These are phyloP conservation scores for Globisporangium mamillatum DNA, from an alignment of 352 stramenopile genomes.

Conservation along the genomic window DNA sequence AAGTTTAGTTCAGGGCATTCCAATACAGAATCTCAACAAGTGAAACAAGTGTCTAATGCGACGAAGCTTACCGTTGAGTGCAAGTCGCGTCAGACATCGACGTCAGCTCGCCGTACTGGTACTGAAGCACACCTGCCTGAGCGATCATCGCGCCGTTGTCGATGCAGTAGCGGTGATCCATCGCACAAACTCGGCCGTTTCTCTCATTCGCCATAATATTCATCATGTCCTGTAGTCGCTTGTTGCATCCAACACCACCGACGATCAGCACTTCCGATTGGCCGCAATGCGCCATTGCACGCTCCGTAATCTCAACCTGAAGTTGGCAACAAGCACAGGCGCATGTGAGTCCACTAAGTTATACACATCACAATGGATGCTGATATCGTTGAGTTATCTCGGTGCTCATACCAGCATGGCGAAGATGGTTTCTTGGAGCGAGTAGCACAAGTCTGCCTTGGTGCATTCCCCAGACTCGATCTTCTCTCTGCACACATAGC, in stretches of 20 bases:
- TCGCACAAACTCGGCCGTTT: slow-evolving; percentile 94
- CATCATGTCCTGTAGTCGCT: slow-evolving; percentile 97
- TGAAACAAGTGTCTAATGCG: not conserved
- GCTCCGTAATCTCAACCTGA: slow-evolving; percentile 98
- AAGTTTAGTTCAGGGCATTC: not conserved
- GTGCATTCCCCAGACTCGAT: slow-evolving; percentile 88
- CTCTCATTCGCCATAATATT: slow-evolving; percentile 95
- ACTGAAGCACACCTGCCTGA: slow-evolving; percentile 97
- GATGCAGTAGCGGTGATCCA: slow-evolving; percentile 99
- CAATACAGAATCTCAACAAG: not conserved
- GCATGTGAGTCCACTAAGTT: not conserved
- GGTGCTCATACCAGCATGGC: slow-evolving; percentile 92
- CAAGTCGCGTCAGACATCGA: slow-evolving; percentile 91
- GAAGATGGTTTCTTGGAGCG: slow-evolving; percentile 99
- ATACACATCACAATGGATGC: not conserved
- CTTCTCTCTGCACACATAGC: slow-evolving; percentile 53
- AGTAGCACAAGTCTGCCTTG: slow-evolving; percentile 97
- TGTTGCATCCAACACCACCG: slow-evolving; percentile 96
- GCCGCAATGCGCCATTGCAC: slow-evolving; percentile 98
- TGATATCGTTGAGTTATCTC: not conserved
- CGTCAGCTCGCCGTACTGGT: slow-evolving; percentile 92
- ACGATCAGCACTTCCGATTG: slow-evolving; percentile 98
- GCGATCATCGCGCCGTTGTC: slow-evolving; percentile 99
- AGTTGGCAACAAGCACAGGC: not conserved
- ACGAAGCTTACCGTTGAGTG: slow-evolving; percentile 84